phyloP scores from a whole-genome alignment of 2,329 filamentous ascomycete genomes.

The Sarocladium strictum region DNA sequence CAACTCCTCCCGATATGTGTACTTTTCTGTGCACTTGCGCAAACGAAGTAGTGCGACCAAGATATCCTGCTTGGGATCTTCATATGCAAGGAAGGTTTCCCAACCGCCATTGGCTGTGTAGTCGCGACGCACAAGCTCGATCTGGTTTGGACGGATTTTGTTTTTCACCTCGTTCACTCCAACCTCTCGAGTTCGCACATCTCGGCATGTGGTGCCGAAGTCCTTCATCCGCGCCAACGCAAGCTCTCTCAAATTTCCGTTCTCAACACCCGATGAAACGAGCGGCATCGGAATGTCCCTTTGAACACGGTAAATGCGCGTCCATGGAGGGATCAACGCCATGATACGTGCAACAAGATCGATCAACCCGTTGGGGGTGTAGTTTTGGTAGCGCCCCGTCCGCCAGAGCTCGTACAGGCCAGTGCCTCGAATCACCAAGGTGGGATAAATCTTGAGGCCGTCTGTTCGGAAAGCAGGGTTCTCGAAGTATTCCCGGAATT shows the following conservation, averaged over 20 bases:
- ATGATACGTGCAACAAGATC: slow-evolving; percentile 95
- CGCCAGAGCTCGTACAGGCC: slow-evolving; percentile 97
- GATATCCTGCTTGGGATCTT: slow-evolving; percentile 98
- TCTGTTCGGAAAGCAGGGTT: slow-evolving; percentile 95
- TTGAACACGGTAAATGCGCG: slow-evolving; percentile 95
- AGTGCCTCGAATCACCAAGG: slow-evolving; percentile 91
- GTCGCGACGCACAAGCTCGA: slow-evolving; percentile 89
- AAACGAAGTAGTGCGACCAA: slow-evolving; percentile 84
- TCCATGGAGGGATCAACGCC: slow-evolving; percentile 93
- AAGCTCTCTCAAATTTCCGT: slow-evolving; percentile 90
- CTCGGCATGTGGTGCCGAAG: slow-evolving; percentile 93
- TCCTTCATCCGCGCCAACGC: slow-evolving; percentile 98
- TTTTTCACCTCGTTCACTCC: slow-evolving; percentile 99
- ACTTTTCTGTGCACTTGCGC: slow-evolving; percentile 83
- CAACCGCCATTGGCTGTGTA: slow-evolving; percentile 94
- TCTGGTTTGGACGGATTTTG: slow-evolving; percentile 93
- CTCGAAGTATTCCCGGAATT: slow-evolving; percentile 97
- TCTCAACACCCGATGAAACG: slow-evolving; percentile 97
- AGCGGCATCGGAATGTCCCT: slow-evolving; percentile 99
- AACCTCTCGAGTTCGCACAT: slow-evolving; percentile 92
- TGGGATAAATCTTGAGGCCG: slow-evolving; percentile 96
- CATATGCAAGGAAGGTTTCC: slow-evolving; percentile 97
- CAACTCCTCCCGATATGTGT: slow-evolving; percentile 88
- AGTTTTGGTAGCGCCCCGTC: slow-evolving; percentile 95
- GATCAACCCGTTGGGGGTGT: slow-evolving; percentile 93